These are phyloP conservation scores for Steccherinum ochraceum DNA, from an alignment of 768 basidiomycete genomes.

Conservation along the genomic window DNA sequence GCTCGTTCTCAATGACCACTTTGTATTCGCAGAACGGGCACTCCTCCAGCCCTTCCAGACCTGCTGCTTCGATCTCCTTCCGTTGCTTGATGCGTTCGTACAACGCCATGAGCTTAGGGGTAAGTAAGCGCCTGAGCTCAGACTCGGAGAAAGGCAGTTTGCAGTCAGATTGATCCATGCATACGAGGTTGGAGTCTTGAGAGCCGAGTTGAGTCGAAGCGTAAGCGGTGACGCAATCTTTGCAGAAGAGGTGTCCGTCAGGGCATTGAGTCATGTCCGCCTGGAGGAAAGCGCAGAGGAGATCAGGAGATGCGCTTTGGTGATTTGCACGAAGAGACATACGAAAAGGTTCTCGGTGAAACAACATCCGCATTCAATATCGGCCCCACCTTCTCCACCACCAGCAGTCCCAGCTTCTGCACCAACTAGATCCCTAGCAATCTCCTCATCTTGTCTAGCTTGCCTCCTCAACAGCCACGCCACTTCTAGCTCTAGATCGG, in stretches of 20 bases:
- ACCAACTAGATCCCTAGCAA: background rate
- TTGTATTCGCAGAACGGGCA: conserved; percentile 91
- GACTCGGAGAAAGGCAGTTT: conserved; percentile 58
- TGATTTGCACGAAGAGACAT: conserved; percentile 23
- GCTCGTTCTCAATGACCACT: conserved; percentile 46
- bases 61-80: conserved; percentile 75
- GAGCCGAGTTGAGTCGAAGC: conserved; percentile 60
- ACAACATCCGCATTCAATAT: conserved; percentile 87
- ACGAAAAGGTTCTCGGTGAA: conserved; percentile 70
- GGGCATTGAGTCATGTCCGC: conserved; percentile 85
- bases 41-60: conserved; percentile 74
- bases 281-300: conserved; percentile 30
- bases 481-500: conserved; percentile 38
- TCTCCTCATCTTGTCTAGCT: conserved; percentile 25
- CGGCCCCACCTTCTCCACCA: conserved; percentile 23
- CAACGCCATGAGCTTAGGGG: conserved; percentile 57
- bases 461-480: conserved; percentile 35
- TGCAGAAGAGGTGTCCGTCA: conserved; percentile 86
- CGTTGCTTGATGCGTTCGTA: conserved; percentile 72
- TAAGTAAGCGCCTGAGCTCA: conserved; percentile 63
- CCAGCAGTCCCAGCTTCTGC: conserved; percentile 2
- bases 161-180: conserved; percentile 80
- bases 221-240: conserved; percentile 60
- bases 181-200: conserved; percentile 58
- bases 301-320: conserved; percentile 2